A percentile compares a stretch with the other conserved stretches of the same genome.
phyloP scores from a whole-genome alignment of 2,329 filamentous ascomycete species.

The Dothistroma pini region DNA sequence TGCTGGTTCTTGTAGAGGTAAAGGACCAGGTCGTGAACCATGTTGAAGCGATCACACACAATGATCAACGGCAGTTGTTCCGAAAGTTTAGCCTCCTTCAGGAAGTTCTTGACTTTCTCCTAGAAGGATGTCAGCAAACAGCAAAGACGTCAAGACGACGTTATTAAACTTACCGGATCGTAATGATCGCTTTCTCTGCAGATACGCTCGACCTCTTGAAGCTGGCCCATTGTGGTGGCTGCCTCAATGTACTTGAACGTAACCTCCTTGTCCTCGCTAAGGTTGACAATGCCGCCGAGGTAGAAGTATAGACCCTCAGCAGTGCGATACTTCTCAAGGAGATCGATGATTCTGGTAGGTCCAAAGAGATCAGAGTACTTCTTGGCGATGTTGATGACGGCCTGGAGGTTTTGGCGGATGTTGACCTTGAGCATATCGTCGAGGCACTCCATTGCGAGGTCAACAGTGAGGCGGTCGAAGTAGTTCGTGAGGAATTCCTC shows the following conservation, averaged over 20 bases:
- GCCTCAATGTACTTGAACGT: conserved; percentile 99
- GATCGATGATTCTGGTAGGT: conserved; percentile 79
- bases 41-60: conserved; percentile 98
- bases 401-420: conserved; percentile 93
- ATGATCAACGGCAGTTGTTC: conserved; percentile 97
- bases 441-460: conserved; percentile 89
- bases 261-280: conserved; percentile 91
- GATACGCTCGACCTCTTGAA: conserved; percentile 94
- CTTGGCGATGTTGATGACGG: conserved; percentile 91
- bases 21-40: conserved; percentile 92
- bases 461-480: conserved; percentile 91
- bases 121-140: conserved; percentile 61
- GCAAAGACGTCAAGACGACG: not conserved
- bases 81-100: conserved; percentile 88
- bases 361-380: conserved; percentile 97
- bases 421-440: conserved; percentile 96
- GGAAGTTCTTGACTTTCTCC: conserved; percentile 98
- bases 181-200: conserved; percentile 74
- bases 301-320: conserved; percentile 98
- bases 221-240: conserved; percentile 86
- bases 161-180: not conserved
- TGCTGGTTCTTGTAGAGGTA: conserved; percentile 99
- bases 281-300: conserved; percentile 93
- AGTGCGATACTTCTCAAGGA: conserved; percentile 97
- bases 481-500: conserved; percentile 88